Conservation (phyloP, 805 yeast genomes). For the Sungouiella thailandica region DNA sequence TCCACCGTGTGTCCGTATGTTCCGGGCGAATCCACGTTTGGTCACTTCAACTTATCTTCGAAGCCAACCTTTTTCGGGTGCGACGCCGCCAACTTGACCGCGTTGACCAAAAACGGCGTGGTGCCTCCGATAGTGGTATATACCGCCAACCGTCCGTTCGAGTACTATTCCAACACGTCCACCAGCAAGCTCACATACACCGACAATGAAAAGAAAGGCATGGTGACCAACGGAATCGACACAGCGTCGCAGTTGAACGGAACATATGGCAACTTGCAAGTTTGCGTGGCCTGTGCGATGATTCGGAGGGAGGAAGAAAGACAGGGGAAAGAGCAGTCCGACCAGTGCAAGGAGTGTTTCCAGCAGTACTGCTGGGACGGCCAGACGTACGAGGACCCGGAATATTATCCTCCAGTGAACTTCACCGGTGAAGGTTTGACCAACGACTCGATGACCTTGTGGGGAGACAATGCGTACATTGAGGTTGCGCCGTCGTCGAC, state of each 20-base stretch:
- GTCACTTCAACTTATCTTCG: slow-evolving; percentile 54
- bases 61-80: slow-evolving; percentile 84
- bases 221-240: slow-evolving; percentile 74
- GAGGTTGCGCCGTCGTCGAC: too few species aligned
- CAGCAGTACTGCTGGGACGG: slow-evolving; percentile 26
- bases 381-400: slow-evolving; percentile 7
- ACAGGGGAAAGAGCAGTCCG: slow-evolving; percentile 17
- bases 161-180: slow-evolving; percentile 64
- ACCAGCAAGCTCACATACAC: slow-evolving; percentile 63
- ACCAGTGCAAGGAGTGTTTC: slow-evolving; percentile 22
- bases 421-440: slow-evolving; percentile 28
- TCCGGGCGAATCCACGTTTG: slow-evolving; percentile 62
- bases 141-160: slow-evolving; percentile 66
- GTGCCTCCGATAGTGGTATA: slow-evolving; percentile 76
- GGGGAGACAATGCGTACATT: slow-evolving; percentile 9
- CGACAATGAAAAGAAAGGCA: slow-evolving; percentile 48
- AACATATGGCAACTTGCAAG: slow-evolving; percentile 20
- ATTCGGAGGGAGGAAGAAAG: slow-evolving; percentile 24
- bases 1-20: slow-evolving; percentile 74
- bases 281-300: slow-evolving; percentile 28
- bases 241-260: slow-evolving; percentile 46
- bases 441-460: slow-evolving; percentile 16
- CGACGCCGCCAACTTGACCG: slow-evolving; percentile 57
- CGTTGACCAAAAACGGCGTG: slow-evolving; percentile 36
- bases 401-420: slow-evolving; percentile 20